Base-by-base conservation (phyloP, 306 rosid genomes). In the Ormosia emarginata region DNA sequence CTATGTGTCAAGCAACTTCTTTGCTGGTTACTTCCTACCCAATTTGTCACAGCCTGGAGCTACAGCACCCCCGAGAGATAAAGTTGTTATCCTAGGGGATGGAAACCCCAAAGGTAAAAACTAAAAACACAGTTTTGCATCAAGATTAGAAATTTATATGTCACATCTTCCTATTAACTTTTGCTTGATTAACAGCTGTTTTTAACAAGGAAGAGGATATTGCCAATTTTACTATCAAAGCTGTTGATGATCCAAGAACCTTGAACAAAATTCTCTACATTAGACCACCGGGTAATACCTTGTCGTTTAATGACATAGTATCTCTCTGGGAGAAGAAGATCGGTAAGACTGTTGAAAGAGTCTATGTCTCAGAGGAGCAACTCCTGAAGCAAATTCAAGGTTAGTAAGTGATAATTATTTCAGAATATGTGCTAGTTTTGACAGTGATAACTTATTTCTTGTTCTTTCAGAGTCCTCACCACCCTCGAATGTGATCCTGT, bases 201-300 rank as follows among this genome's bases (percentile, higher is more conserved):
- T 59, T 56, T n/a, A 75, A 84, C 56, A 79, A 85, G 61, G 93
- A 89, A 69, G 90, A 86, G 5, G 92, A 91, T 41, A 75, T 86
- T 8, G 89, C 85, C 2, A 30, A 86, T 14, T 89, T 65, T 33
- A 85, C 88, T 0, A 89, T 91, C 63, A 89, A 75, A 67, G 83
- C 85, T 1, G 87, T 86, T 29, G 90, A 89, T 61, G 93, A 91
- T 74, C 86, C 88, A 50, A 81, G 91, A 86, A 91, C 91, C 50
- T 81, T 86, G 83, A 89, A 91, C 80, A 91, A 91, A 75, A 65
- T 53, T 78, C 74, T 87, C 46, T 84, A 84, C 65, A 12, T 89
- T 59, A 84, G 82, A 66, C 89, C 93, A 2, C 81, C 86, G 0
- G 74, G 34, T 55, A 89, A 86, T 65, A 68, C 74, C 11, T 78